Evolutionary conservation across 163 green algal species (phyloP), one percentile per base, ranked within the genome.

Genomic region (Smithsoniella earleae): DNA sequence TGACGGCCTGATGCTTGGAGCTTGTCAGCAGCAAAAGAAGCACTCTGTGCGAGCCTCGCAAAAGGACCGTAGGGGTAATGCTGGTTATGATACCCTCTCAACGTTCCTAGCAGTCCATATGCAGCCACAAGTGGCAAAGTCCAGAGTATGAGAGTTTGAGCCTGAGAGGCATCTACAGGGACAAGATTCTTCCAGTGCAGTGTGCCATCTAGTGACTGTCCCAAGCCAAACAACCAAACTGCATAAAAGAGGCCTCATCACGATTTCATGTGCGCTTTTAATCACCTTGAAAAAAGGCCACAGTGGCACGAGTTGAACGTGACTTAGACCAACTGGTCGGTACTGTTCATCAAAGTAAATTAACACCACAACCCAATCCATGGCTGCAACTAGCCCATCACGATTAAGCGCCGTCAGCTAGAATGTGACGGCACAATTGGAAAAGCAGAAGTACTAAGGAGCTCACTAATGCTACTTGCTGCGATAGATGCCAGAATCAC

Each of bases 181-280:
- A 69, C 0, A 0, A 69, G 18, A 18, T 0, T 1, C n/a, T 30
- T n/a, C 58, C 58, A 69, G 25, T 69, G 58, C 58, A 69, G 58
- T 20, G 34, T 69, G 58, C 25, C 34, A 33, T 69, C 58, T 5
- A 69, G 25, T 30, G 27, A 43, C 30, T 30, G 58, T n/a, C 30
- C 28, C 58, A 69, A 36, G 58, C 58, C 16, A 13, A 69, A 69
- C 16, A 38, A 5, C 16, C 27, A 69, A 5, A 69, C 58, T 69
- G 58, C 58, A 69, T 25, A 18, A 54, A 18, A 20, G 44, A 25
- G 44, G n/a, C n/a, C n/a, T n/a, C n/a, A n/a, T n/a, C n/a, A n/a
- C n/a, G n/a, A n/a, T n/a, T n/a, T n/a, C n/a, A n/a, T n/a, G n/a
- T n/a, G n/a, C n/a, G n/a, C n/a, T n/a, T n/a, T n/a, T n/a, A n/a